Percentiles rank a stretch among this genome's conserved stretches.
These are phyloP conservation scores for Selaginella moellendorffii DNA, from an alignment of 75 land plant species.

Conservation along the genomic window DNA sequence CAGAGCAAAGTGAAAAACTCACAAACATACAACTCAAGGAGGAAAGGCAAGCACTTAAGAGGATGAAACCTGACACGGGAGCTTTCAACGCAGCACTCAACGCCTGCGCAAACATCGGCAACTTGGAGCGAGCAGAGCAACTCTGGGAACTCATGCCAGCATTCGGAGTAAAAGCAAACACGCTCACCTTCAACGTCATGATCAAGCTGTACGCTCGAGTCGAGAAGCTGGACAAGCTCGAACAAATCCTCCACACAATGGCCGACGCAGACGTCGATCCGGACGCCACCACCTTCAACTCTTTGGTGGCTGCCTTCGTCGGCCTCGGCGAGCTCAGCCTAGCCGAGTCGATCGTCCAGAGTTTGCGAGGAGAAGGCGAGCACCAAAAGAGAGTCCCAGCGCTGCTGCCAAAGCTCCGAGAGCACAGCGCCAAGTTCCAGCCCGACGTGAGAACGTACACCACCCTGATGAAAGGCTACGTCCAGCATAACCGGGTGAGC, in stretches of 20 bases:
- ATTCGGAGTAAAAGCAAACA: constrained; percentile 49
- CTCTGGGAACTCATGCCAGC: constrained; percentile 37
- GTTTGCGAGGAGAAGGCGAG: constrained; percentile 38
- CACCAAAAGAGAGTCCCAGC: not conserved
- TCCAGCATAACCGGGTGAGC: constrained; percentile 40
- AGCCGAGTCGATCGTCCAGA: constrained; percentile 63
- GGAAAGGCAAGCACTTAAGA: not conserved
- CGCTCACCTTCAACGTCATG: constrained; percentile 69
- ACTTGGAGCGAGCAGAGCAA: constrained; percentile 27
- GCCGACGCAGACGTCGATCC: constrained; percentile 30
- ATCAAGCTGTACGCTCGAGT: constrained; percentile 73
- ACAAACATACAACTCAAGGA: not conserved
- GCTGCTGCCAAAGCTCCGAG: not conserved
- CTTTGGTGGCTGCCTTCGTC: constrained; percentile 78
- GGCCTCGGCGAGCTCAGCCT: constrained; percentile 56
- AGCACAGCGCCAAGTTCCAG: not conserved
- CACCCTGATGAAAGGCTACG: constrained; percentile 82
- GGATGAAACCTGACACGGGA: constrained; percentile 58
- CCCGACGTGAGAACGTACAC: constrained; percentile 75
- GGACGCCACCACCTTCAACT: constrained; percentile 55
- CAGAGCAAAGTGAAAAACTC: not conserved
- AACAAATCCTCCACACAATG: constrained; percentile 36
- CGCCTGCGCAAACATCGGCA: constrained; percentile 69
- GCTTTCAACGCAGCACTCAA: constrained; percentile 85
- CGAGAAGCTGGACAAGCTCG: constrained; percentile 37